Conservation (phyloP, 345 rosid genomes). For the Syzygium jambos region DNA sequence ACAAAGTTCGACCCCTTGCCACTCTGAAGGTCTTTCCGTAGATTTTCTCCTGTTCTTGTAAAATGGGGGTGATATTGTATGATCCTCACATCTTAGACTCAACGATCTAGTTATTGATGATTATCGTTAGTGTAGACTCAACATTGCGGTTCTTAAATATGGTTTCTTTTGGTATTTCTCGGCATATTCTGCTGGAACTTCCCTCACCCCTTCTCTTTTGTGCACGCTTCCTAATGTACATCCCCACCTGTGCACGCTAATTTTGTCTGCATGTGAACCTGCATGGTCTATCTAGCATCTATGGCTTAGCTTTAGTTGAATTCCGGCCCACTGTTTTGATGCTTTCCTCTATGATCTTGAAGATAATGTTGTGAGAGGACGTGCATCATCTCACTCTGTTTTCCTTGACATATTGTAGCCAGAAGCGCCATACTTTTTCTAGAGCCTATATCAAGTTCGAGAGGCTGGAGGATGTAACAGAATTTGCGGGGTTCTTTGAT, state of each 20-base stretch:
- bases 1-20: neutral
- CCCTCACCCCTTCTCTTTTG: neutral
- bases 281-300: no score
- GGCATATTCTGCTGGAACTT: neutral
- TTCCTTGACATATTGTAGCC: slow-evolving; percentile 33
- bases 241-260: no score
- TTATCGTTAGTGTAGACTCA: neutral
- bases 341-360: no score
- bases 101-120: neutral
- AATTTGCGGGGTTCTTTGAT: slow-evolving; percentile 63
- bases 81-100: neutral
- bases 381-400: neutral
- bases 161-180: neutral
- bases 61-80: neutral
- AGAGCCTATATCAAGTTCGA: slow-evolving; percentile 61
- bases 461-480: slow-evolving; percentile 50
- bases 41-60: neutral
- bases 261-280: no score
- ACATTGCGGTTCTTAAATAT: neutral
- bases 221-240: no score
- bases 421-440: slow-evolving; percentile 45
- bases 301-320: no score
- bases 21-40: neutral
- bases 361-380: no score
- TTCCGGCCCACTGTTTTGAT: no score